Base-by-base conservation (phyloP, 768 basidiomycete species). In the Lentinula sp. region DNA sequence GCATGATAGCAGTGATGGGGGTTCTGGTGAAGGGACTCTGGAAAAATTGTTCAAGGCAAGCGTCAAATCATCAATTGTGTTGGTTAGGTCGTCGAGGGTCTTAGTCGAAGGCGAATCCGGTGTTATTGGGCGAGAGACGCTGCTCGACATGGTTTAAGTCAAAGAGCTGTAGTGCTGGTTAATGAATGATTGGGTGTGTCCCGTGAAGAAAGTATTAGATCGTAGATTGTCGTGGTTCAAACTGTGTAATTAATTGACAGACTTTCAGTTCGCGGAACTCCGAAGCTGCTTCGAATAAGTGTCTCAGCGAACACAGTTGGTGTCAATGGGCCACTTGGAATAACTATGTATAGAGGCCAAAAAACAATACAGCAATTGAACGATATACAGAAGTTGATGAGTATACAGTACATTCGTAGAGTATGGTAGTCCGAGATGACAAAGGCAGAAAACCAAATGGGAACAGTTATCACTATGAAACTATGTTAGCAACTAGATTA, bases 1-100 rank as follows among this genome's bases (percentile, higher is more conserved):
- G 64, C 92, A 92, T 28, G 72, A 72, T 15, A 83, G 66, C 37
- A 78, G 66, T 41, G 74, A 68, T 33, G 77, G 75, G 28, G 82
- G 84, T 59, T 91, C 90, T 20, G 90, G 91, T n/a, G 90, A 90
- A 1, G 85, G 81, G 18, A 85, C 77, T 42, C 86, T 81, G 35
- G 91, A 89, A 72, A 89, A 87, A 70, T 85, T 85, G 56, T 84
- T 77, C 62, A 94, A 71, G 3, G 90, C 89, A 45, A 81, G 73
- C 0, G 90, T 93, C 50, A 94, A 77, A 72, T 93, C 88, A 75
- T 94, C 88, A 71, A 93, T 85, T 55, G 86, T 89, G 62, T 73
- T 80, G 4, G 81, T 80, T 18, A 81, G 79, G 67, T 79, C 75
- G 70, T 83, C 71, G 39, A 84, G 74, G 65, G 79, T 84, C 68